Evolutionary conservation across 139 green algal genomes (phyloP).

Genomic region (Coccomyxa sp.): DNA sequence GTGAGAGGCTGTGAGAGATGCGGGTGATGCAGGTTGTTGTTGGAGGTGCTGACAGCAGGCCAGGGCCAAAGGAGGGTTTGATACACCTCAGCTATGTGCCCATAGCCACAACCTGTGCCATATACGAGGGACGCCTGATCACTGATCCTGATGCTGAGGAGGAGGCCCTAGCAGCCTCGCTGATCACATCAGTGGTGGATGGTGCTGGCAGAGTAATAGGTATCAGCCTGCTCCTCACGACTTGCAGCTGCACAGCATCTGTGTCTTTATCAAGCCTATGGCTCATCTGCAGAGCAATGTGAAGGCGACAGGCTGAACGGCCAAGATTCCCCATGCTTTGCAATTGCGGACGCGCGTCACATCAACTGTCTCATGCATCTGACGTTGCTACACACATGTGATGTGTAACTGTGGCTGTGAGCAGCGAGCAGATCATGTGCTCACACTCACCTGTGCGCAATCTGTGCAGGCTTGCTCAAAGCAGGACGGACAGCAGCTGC

Average conservation of each 20-base stretch:
- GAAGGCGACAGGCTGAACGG: background rate
- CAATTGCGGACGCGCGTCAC: no score
- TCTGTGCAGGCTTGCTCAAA: conserved; percentile 40
- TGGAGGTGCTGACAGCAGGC: background rate
- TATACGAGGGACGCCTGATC: conserved; percentile 38
- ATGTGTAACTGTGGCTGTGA: no score
- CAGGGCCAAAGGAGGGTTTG: conserved; percentile 9
- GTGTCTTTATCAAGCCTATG: no score
- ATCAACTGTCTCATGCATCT: no score
- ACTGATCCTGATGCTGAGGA: conserved; percentile 66
- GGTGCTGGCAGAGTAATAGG: conserved; percentile 44
- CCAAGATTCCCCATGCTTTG: no score
- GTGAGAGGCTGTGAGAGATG: background rate
- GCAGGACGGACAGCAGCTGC: conserved; percentile 26
- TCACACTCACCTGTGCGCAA: background rate
- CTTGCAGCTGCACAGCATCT: background rate
- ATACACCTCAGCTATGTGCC: conserved; percentile 15
- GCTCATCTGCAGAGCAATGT: background rate
- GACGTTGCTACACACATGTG: background rate
- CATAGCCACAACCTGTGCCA: conserved; percentile 40
- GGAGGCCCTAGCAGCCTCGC: conserved; percentile 45
- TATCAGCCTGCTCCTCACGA: conserved; percentile 4
- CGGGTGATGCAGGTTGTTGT: background rate
- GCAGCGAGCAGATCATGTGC: background rate
- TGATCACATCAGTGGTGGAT: conserved; percentile 47